A percentile compares a stretch with the other conserved stretches of the same genome.
Conservation (phyloP, 768 basidiomycete species). For the Collybia mongolica region DNA sequence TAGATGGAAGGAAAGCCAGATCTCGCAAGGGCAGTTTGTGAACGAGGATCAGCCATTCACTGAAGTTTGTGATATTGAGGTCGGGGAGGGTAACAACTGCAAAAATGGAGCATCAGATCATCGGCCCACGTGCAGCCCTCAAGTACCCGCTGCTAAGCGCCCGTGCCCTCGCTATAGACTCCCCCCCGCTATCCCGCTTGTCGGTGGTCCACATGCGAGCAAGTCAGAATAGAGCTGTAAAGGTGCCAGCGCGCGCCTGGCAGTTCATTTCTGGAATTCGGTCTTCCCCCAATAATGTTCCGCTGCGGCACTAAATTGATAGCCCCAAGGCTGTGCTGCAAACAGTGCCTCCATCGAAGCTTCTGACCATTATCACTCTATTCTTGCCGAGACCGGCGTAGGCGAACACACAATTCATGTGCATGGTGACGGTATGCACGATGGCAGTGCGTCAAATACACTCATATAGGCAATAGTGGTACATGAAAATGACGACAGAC, state of each 20-base stretch:
- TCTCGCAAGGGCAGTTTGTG: conserved; percentile 6
- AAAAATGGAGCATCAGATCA: conserved; percentile 17
- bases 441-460: too few species aligned
- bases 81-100: background rate
- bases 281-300: background rate
- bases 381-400: background rate
- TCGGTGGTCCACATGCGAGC: too few species aligned
- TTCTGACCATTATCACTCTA: background rate
- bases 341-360: conserved; percentile 2
- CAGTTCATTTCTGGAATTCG: background rate
- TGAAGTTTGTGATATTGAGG: background rate
- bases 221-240: too few species aligned
- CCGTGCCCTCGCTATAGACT: background rate
- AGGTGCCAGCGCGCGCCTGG: background rate
- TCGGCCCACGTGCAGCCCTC: conserved; percentile 4
- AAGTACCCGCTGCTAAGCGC: conserved; percentile 6
- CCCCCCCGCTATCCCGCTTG: too few species aligned
- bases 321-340: conserved; percentile 15
- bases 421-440: too few species aligned
- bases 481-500: too few species aligned
- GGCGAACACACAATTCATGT: background rate
- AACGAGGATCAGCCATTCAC: conserved; percentile 9
- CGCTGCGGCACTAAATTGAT: conserved; percentile 1
- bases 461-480: too few species aligned
- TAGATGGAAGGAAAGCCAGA: conserved; percentile 14